phyloP scores from a whole-genome alignment of 2,329 filamentous ascomycete species.

The Daldinia sp. region DNA sequence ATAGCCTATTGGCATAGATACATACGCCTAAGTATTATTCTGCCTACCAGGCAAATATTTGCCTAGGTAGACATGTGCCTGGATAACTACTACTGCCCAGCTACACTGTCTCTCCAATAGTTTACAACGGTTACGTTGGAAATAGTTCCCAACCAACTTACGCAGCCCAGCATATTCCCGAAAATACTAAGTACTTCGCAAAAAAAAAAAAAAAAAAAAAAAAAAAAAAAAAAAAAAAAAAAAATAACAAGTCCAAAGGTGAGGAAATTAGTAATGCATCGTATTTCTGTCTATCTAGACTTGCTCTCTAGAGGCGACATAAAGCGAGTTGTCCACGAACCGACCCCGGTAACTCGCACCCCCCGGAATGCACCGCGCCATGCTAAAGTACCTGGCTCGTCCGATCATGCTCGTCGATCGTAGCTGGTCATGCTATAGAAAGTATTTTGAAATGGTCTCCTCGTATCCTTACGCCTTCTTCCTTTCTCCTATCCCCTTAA shows the following conservation, averaged over 20 bases:
- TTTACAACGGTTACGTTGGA: not conserved
- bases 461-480: constrained; percentile 5
- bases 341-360: constrained; percentile 15
- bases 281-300: constrained; percentile 35
- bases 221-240: too few species aligned
- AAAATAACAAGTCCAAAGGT: not conserved
- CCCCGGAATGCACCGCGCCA: constrained; percentile 40
- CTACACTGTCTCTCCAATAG: not conserved
- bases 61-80: not conserved
- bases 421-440: constrained; percentile 34
- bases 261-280: constrained; percentile 26
- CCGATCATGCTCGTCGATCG: constrained; percentile 40
- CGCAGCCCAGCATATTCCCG: not conserved
- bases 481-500: constrained; percentile 1
- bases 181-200: not conserved
- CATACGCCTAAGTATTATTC: not conserved
- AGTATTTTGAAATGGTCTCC: constrained; percentile 5
- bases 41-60: not conserved
- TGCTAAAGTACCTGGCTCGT: constrained; percentile 33
- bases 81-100: not conserved
- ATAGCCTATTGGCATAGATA: not conserved
- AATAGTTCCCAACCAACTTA: not conserved
- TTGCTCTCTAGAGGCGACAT: constrained; percentile 26
- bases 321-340: constrained; percentile 17
- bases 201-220: too few species aligned